Base-by-base conservation (phyloP, 2,329 filamentous ascomycete species). In the Zasmidium cellare region DNA sequence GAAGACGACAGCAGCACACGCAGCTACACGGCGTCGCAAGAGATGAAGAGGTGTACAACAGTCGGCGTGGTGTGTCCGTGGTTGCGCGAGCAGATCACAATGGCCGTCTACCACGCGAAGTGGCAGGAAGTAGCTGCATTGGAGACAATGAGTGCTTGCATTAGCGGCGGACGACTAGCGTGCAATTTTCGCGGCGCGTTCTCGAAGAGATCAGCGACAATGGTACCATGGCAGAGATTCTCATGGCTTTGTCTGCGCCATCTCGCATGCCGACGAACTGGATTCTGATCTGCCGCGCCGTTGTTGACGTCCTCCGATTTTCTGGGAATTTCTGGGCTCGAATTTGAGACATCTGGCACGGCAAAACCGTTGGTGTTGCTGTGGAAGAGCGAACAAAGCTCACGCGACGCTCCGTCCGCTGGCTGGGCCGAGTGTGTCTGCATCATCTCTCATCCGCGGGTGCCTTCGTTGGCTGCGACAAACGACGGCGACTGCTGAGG, bases 91-190 rank as follows among this genome's bases (percentile, higher is more conserved):
- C 46, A 49, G 46, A 45, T 45, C 46, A 46, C 35, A 50, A 49
- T 25, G 53, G 9, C 9, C 46, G 22, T 28, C 25, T 5, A 28
- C 25, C 25, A 28, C 25, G 25, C 25, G 25, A 6, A 11, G 25
- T 6, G 25, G 25, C 25, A 28, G 25, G 11, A 11, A 5, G 5
- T 6, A 11, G 19, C 45, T 9, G 45, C 19, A 47, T 22, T 9
- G 3, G 18, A 16, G 22, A 24, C 45, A 16, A 11, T 20, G 19
- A 49, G 46, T 3, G 46, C 20, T 49, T 54, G 51, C 51, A 54
- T 54, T 56, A 56, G 54, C 25, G 25, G 25, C 25, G 6, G 25
- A 28, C 25, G 25, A 6, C 25, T 28, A 28, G 25, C 54, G 54
- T 24, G 51, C 19, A 11, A 16, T 16, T 18, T 31, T 22, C 35